Evolutionary conservation across 1,139 yeast genomes (phyloP), one percentile per base, ranked within the genome.

Genomic region (Eremothecium coryli): DNA sequence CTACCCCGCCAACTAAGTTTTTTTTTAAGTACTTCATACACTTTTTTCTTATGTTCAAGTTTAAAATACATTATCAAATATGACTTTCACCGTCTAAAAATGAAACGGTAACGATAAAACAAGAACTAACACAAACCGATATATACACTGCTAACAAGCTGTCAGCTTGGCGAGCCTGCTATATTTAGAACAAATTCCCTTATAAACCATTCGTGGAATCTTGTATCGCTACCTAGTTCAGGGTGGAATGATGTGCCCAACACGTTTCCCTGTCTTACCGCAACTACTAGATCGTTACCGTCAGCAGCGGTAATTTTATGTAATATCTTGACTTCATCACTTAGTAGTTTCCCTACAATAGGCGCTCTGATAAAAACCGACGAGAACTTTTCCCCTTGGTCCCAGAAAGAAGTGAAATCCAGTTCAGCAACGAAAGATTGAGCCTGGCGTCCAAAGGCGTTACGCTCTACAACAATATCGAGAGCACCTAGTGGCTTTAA

Each of bases 241-340:
- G 93, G 94, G 53, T 82, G 94, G 57, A 82, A 82, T 2, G 86
- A 75, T 0, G 90, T 82, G 2, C 88, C 93, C 34, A 82, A 56
- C 24, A 72, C 64, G 33, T 66, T 67, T 1, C 80, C 82, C 53
- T 82, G 88, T 48, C 72, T 65, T 3, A 81, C 88, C 0, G 90
- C 93, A 3, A 82, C 93, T 23, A 80, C 68, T 36, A 69, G 52
- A 4, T 41, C 44, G 9, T 35, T 29, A 23, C 40, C 43, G 8
- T 33, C 25, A 1, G 68, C 44, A 16, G 41, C 42, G 3, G 62
- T 55, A 34, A 73, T 54, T 9, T 57, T 53, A 37, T 66, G 64
- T 29, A 75, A 56, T 1, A 72, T 54, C 42, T 71, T 61, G 1
- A 72, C 71, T 1, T 64, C 60, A 6, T 42, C 36, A 1, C 37